phyloP scores from a whole-genome alignment of 1,284 basidiomycete genomes.

The Fistulinella cinereoalba region DNA sequence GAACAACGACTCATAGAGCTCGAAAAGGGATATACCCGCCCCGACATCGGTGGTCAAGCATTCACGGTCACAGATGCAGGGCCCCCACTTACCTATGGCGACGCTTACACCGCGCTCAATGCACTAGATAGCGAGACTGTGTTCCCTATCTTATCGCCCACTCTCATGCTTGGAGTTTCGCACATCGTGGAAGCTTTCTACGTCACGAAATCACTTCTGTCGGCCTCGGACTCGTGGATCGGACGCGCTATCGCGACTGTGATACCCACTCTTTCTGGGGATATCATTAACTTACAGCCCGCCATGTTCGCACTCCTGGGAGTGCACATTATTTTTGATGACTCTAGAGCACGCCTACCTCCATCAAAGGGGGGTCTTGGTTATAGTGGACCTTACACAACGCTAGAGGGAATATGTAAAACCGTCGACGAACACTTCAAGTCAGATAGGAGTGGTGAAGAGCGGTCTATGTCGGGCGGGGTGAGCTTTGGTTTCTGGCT shows the following conservation, averaged over 20 bases:
- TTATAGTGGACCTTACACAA: slow-evolving; percentile 58
- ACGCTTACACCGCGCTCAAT: slow-evolving; percentile 50
- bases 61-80: slow-evolving; percentile 65
- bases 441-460: slow-evolving; percentile 35
- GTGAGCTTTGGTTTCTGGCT: slow-evolving; percentile 27
- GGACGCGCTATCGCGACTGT: slow-evolving; percentile 36
- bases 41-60: slow-evolving; percentile 68
- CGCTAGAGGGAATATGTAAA: slow-evolving; percentile 50
- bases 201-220: slow-evolving; percentile 41
- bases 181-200: slow-evolving; percentile 56
- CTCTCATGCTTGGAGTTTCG: slow-evolving; percentile 52
- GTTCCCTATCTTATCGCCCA: slow-evolving; percentile 55
- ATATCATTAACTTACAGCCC: slow-evolving; percentile 65
- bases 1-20: slow-evolving; percentile 60
- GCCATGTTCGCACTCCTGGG: slow-evolving; percentile 60
- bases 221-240: slow-evolving; percentile 29
- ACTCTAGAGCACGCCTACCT: slow-evolving; percentile 58
- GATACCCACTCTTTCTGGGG: slow-evolving; percentile 51
- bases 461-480: slow-evolving; percentile 32
- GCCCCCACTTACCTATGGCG: slow-evolving; percentile 57
- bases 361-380: slow-evolving; percentile 64
- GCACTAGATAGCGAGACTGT: slow-evolving; percentile 49
- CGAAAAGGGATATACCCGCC: slow-evolving; percentile 40
- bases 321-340: slow-evolving; percentile 68
- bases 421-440: slow-evolving; percentile 52